Evolutionary conservation across 192 early-diverging fungal genomes (phyloP), one percentile per base, ranked within the genome.

Genomic region (Pilobolus umbonatus): DNA sequence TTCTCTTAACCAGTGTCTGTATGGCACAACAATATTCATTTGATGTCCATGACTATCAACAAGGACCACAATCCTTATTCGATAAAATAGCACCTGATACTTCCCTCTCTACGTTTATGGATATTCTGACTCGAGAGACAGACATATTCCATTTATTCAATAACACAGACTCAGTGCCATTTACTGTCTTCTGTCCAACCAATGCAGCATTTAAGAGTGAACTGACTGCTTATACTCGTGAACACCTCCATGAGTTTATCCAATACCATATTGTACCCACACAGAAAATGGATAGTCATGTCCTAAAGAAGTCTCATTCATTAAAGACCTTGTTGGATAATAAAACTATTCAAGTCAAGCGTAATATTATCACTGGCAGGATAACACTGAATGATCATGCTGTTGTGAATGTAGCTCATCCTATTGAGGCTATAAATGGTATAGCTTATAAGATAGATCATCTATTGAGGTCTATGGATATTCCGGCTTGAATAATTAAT

Each of bases 31-130:
- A n/a, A n/a, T n/a, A n/a, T n/a, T n/a, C n/a, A n/a, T n/a, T n/a
- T n/a, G n/a, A n/a, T n/a, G n/a, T n/a, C n/a, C n/a, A n/a, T n/a
- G n/a, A n/a, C n/a, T n/a, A n/a, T n/a, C n/a, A n/a, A n/a, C n/a
- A n/a, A n/a, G n/a, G n/a, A n/a, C n/a, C n/a, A n/a, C 69, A 71
- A 55, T 65, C 69, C 7, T 57, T 71, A 24, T 64, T 71, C 42
- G 69, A 71, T 49, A 55, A 53, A 38, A 46, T 71, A 36, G 62
- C 69, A 24, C 57, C 55, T 2, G 69, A 71, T 15, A 11, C 57
- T 32, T 30, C 62, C 19, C 42, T 71, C 3, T 71, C 69, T 9
- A 71, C 58, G 17, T 71, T 71, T 56, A 43, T 71, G 19, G 69
- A 71, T 32, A 36, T 71, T 17, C 45, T 71, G 21, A 71, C 59